Evolutionary conservation across 768 basidiomycete genomes (phyloP), one percentile per base, ranked within the genome.

Genomic region (Lactifluus hygrophoroides): DNA sequence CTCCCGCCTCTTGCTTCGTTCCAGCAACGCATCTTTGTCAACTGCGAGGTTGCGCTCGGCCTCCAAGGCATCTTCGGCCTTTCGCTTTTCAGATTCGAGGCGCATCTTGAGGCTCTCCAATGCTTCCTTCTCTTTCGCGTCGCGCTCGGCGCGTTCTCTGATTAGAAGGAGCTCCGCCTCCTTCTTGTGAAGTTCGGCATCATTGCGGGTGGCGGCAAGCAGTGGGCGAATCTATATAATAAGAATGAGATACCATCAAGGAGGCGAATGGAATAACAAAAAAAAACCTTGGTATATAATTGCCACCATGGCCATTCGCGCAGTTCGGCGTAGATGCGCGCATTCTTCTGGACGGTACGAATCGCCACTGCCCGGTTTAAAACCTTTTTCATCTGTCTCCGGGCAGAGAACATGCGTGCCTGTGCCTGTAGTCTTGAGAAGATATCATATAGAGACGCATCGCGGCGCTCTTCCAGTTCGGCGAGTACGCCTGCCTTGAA

Each of bases 241-340:
- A 19, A 38, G 51, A 1, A 47, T 54, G 14, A 56, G 19, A 28
- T 49, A 32, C 5, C 11, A 49, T 40, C 19, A n/a, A 35, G 54
- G 32, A 35, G n/a, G n/a, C 11, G 27, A 35, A 42, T 14, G 16
- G 42, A 1, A 14, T 19, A 11, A 5, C 8, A n/a, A n/a, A n/a
- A n/a, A 34, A 23, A 37, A 60, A 83, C 92, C 77, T 95, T 95
- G 2, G 93, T 93, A 69, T 94, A 99, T 9, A 98, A 77, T 62
- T 94, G 89, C 96, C 96, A 99, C 96, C 96, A 98, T 1, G 95
- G 94, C 96, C 96, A 98, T 52, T 95, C 91, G 46, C 84, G 79
- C 28, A 99, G 77, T 55, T 91, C 86, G 7, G 86, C 85, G 68
- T 98, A 98, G 21, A 96, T 79, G 21, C 93, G 77, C 2, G 95